These are phyloP conservation scores for Backusella liffmaniae DNA, from an alignment of 192 early-diverging fungal genomes.

Conservation along the genomic window DNA sequence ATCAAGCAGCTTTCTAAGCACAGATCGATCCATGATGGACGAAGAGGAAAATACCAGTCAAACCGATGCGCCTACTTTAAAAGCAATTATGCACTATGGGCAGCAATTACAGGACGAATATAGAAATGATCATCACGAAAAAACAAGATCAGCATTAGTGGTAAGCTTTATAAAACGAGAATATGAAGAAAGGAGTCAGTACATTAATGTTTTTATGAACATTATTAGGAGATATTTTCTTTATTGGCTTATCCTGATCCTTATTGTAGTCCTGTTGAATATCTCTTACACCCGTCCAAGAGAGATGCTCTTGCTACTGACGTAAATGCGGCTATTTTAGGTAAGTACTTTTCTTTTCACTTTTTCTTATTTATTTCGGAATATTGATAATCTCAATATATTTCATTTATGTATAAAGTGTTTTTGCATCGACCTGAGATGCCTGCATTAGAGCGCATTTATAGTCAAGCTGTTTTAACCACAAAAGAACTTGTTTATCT, in stretches of 20 bases:
- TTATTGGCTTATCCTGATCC: conserved; percentile 77
- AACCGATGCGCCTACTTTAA: not conserved
- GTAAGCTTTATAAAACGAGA: conserved; percentile 9
- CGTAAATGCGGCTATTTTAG: conserved; percentile 67
- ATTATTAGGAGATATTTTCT: conserved; percentile 63
- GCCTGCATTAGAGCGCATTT: conserved; percentile 26
- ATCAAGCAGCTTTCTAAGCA: not conserved
- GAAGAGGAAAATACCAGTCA: not conserved
- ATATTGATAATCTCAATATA: not conserved
- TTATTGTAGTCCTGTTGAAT: conserved; percentile 48
- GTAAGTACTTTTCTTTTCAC: conserved; percentile 16
- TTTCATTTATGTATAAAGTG: not conserved
- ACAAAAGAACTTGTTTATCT: conserved; percentile 26
- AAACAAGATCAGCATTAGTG: conserved; percentile 8
- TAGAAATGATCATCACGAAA: conserved; percentile 13
- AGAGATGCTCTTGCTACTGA: conserved; percentile 64
- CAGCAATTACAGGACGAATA: conserved; percentile 55
- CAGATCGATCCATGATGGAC: not conserved
- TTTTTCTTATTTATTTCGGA: not conserved
- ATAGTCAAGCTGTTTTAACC: conserved; percentile 14
- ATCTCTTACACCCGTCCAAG: conserved; percentile 52
- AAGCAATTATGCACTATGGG: conserved; percentile 47
- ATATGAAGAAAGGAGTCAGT: not conserved
- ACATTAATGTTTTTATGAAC: not conserved
- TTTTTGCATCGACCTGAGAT: conserved; percentile 17